Percentiles rank a stretch among this genome's conserved stretches.
These are phyloP conservation scores for Trametes maxima DNA, from an alignment of 768 basidiomycete genomes.

Conservation along the genomic window DNA sequence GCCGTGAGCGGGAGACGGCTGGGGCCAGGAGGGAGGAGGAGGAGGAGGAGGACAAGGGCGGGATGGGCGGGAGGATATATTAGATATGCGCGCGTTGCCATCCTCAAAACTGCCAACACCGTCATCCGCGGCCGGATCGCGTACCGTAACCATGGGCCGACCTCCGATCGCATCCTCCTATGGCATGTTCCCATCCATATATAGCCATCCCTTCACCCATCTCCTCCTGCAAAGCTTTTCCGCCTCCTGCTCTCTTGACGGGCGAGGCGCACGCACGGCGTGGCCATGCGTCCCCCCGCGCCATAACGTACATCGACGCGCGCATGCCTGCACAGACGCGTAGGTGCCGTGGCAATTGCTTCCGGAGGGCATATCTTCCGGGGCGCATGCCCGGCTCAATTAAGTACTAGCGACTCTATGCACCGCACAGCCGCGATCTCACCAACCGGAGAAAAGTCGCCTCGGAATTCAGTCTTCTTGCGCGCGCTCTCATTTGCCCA, in stretches of 20 bases:
- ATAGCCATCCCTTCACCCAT: background rate
- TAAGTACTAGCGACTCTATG: too few relatives aligned
- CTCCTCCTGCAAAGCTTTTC: background rate
- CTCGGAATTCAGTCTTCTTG: too few relatives aligned
- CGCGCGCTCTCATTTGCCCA: too few relatives aligned
- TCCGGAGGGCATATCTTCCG: too few relatives aligned
- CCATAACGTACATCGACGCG: too few relatives aligned
- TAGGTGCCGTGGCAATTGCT: too few relatives aligned
- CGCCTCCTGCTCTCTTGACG: background rate
- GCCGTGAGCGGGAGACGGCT: background rate
- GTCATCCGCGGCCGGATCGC: conserved; percentile 6
- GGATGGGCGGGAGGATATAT: background rate
- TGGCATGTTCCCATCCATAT: conserved; percentile 10
- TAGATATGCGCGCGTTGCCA: conserved; percentile 5
- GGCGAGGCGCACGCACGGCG: background rate
- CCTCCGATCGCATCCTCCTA: background rate
- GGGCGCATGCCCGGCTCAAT: too few relatives aligned
- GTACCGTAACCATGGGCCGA: conserved; percentile 12
- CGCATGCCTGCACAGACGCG: too few relatives aligned
- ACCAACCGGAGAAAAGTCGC: too few relatives aligned
- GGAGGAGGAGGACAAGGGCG: background rate
- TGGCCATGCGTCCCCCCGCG: too few relatives aligned
- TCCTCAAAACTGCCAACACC: conserved; percentile 3
- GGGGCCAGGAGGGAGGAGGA: background rate
- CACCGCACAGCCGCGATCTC: too few relatives aligned